Evolutionary conservation across 108 stramenopile species (phyloP).

Genomic region (Cyclostephanos invisitatus): DNA sequence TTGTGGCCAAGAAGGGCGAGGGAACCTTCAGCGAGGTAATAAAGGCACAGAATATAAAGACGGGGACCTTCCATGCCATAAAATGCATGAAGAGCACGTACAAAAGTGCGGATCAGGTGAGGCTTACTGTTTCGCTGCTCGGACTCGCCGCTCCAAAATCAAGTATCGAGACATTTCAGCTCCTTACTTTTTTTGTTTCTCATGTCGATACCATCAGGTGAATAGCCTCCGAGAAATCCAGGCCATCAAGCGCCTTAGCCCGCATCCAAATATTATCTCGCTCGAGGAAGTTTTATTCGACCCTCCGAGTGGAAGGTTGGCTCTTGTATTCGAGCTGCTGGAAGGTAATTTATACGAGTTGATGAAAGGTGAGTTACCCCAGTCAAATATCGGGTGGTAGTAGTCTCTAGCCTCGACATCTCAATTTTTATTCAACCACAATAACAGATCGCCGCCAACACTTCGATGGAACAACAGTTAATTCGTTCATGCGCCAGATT

Average conservation of each 20-base stretch:
- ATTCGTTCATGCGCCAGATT: slow-evolving; percentile 50
- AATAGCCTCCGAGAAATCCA: slow-evolving; percentile 88
- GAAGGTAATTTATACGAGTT: slow-evolving; percentile 91
- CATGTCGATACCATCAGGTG: slow-evolving; percentile 46
- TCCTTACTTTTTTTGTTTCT: neutral
- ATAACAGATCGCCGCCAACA: slow-evolving; percentile 28
- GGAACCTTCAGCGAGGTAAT: slow-evolving; percentile 90
- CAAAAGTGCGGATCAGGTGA: slow-evolving; percentile 79
- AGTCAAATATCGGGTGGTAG: neutral
- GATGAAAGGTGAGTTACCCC: slow-evolving; percentile 66
- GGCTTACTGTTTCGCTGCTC: neutral
- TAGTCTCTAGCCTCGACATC: neutral
- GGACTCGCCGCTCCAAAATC: neutral
- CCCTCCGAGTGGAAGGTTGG: slow-evolving; percentile 83
- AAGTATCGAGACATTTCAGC: neutral
- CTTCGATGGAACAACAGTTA: slow-evolving; percentile 26
- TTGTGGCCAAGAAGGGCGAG: slow-evolving; percentile 87
- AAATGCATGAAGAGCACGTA: slow-evolving; percentile 91
- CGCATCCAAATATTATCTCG: slow-evolving; percentile 81
- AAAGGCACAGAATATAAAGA: slow-evolving; percentile 82
- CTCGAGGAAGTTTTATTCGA: slow-evolving; percentile 88
- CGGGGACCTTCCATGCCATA: slow-evolving; percentile 80
- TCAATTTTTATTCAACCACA: neutral
- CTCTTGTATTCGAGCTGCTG: slow-evolving; percentile 89
- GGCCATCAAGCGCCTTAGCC: slow-evolving; percentile 79